Conservation (phyloP, 2,329 filamentous ascomycete species). For the Aureobasidium sp. region DNA sequence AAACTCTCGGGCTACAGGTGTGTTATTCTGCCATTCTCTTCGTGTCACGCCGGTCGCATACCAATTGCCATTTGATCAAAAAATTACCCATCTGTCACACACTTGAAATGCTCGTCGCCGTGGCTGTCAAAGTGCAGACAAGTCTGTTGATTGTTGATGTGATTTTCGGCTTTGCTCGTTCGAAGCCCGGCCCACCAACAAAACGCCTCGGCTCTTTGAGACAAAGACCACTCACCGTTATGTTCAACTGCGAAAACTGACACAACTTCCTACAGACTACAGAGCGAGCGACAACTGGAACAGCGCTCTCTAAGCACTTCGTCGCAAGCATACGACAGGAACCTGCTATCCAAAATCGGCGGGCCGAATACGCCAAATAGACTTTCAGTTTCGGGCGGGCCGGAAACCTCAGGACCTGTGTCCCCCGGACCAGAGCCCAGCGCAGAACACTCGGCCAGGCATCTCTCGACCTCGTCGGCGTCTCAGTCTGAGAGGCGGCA, state of each 20-base stretch:
- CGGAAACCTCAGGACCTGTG: conserved; percentile 29
- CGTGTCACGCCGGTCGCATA: background rate
- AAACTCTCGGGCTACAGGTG: conserved; percentile 39
- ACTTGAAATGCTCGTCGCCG: background rate
- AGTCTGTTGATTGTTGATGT: conserved; percentile 4
- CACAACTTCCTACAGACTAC: conserved; percentile 38
- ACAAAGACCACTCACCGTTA: background rate
- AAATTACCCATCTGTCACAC: background rate
- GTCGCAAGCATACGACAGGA: conserved; percentile 57
- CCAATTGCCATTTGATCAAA: background rate
- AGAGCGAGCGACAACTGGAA: conserved; percentile 54
- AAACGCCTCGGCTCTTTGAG: conserved; percentile 1
- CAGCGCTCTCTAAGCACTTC: conserved; percentile 51
- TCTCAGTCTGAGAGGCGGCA: conserved; percentile 33
- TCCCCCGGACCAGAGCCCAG: conserved; percentile 35
- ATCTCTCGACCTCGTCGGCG: conserved; percentile 26
- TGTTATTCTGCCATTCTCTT: conserved; percentile 18
- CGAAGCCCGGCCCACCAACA: background rate
- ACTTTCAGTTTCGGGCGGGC: conserved; percentile 25
- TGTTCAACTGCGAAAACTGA: background rate
- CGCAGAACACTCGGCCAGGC: conserved; percentile 36
- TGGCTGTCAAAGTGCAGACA: background rate
- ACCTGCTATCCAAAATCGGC: conserved; percentile 55
- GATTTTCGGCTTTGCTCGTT: conserved; percentile 1
- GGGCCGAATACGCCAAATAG: conserved; percentile 51